Evolutionary conservation across 371 early-diverging fungal genomes (phyloP).

Genomic region (Mycotypha africana): DNA sequence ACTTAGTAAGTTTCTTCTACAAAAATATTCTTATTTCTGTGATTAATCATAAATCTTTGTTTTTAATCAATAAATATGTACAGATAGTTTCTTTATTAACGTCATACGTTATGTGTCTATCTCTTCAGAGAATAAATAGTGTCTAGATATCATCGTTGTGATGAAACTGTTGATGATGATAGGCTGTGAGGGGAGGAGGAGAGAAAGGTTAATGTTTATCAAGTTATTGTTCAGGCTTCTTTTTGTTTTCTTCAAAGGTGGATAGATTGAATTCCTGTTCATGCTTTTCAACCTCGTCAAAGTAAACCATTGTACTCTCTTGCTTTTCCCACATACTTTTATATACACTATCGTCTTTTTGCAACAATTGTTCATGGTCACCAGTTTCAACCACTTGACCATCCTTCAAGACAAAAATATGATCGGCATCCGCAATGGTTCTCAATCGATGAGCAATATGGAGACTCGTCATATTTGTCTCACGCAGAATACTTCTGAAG

Average conservation of each 20-base stretch:
- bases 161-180: no score
- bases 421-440: conserved; percentile 76
- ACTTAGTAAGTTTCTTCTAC: no score
- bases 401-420: conserved; percentile 70
- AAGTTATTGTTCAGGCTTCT: no score
- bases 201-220: no score
- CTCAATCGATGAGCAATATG: conserved; percentile 78
- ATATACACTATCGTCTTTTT: conserved; percentile 62
- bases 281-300: conserved; percentile 14
- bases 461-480: conserved; percentile 62
- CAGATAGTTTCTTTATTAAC: no score
- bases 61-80: no score
- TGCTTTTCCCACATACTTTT: conserved; percentile 84
- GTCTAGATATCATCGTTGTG: no score
- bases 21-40: no score
- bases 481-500: conserved; percentile 65
- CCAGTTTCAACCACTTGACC: conserved; percentile 66
- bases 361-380: conserved; percentile 62
- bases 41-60: no score
- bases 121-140: no score
- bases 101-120: no score
- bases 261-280: conserved; percentile 11
- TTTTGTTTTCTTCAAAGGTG: background rate
- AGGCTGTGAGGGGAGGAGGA: no score
- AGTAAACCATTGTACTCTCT: conserved; percentile 29